A percentile compares a stretch with the other conserved stretches of the same genome.
Conservation (phyloP, 2,329 filamentous ascomycete genomes). For the Diaporthe citriasiana region DNA sequence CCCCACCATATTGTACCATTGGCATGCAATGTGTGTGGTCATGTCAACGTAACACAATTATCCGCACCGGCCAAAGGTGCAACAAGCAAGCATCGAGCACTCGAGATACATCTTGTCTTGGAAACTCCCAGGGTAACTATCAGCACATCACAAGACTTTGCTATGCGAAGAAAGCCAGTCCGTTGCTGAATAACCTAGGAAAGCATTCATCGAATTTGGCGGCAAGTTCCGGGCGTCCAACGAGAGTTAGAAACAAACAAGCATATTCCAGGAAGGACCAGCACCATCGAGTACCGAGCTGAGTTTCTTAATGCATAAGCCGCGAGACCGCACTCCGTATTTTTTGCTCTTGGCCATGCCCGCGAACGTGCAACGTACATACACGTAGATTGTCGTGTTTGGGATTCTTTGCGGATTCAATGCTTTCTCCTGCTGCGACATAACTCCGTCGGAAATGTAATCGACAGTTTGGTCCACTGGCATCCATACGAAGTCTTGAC, state of each 20-base stretch:
- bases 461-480: background rate
- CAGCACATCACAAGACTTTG: too few relatives aligned
- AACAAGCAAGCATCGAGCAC: too few relatives aligned
- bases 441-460: background rate
- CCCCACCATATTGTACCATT: background rate
- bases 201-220: background rate
- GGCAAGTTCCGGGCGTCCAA: background rate
- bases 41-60: background rate
- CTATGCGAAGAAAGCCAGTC: background rate
- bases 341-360: background rate
- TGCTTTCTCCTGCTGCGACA: background rate
- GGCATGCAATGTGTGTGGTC: background rate
- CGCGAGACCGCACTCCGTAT: background rate
- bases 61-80: background rate
- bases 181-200: background rate
- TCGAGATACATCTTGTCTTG: background rate
- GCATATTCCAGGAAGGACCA: background rate
- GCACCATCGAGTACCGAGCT: background rate
- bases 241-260: background rate
- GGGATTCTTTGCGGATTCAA: background rate
- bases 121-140: background rate
- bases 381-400: background rate
- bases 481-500: background rate
- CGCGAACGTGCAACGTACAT: background rate
- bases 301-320: background rate